phyloP scores from a whole-genome alignment of 148 eudicot species.

The Spergularia marina region DNA sequence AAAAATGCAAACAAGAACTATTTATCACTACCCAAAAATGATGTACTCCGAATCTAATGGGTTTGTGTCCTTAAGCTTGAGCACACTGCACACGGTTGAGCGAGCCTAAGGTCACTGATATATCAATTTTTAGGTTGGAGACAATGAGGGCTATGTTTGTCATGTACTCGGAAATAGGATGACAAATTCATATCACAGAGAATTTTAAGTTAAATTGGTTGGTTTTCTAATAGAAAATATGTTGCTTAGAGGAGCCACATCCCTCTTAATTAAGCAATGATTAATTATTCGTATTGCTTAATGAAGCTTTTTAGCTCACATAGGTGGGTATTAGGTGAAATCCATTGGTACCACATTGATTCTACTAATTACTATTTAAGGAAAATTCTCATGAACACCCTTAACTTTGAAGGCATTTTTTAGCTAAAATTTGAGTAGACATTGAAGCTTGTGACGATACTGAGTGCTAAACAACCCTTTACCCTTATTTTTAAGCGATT shows the following conservation, averaged over 20 bases:
- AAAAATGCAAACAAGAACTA: no score
- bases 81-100: no score
- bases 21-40: no score
- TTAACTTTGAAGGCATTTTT: constrained; percentile 26
- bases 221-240: background rate
- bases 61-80: no score
- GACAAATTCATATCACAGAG: background rate
- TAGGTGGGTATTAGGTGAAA: constrained; percentile 15
- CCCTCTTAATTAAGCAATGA: constrained; percentile 15
- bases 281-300: background rate
- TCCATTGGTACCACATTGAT: constrained; percentile 13
- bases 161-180: constrained; percentile 9
- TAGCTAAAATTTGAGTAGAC: constrained; percentile 13
- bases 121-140: background rate
- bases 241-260: constrained; percentile 12
- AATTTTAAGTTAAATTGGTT: background rate
- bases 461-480: constrained; percentile 15
- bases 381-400: background rate
- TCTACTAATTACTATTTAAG: constrained; percentile 3
- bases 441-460: constrained; percentile 15
- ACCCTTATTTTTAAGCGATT: background rate
- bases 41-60: no score
- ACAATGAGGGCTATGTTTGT: constrained; percentile 6
- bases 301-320: background rate
- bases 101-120: constrained; percentile 6